Percentiles rank a stretch among this genome's conserved stretches.
Conservation (phyloP, 2,329 filamentous ascomycete genomes). For the Cladosporium sp. region DNA sequence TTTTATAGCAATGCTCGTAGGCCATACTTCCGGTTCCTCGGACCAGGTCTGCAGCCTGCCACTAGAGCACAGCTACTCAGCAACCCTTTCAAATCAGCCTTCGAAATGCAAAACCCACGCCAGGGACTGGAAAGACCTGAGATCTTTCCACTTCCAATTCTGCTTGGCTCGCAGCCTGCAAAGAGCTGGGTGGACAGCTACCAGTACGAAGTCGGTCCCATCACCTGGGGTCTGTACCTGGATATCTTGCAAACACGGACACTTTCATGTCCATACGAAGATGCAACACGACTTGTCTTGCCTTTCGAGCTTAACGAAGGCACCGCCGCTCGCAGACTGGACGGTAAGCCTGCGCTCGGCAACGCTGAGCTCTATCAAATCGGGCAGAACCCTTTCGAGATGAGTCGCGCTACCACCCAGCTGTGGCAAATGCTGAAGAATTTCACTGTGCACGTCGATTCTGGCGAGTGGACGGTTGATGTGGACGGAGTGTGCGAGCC, state of each 20-base stretch:
- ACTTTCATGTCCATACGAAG: neutral
- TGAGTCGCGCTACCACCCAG: neutral
- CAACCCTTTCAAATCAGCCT: neutral
- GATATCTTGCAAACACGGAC: neutral
- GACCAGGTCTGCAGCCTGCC: neutral
- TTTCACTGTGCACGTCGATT: conserved; percentile 15
- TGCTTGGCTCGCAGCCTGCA: neutral
- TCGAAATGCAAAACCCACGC: neutral
- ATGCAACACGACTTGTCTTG: neutral
- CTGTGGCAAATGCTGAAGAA: neutral
- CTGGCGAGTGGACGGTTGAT: conserved; percentile 23
- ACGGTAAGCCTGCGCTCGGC: neutral
- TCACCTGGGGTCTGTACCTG: neutral
- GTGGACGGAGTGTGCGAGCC: neutral
- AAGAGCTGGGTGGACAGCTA: neutral
- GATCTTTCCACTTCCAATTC: neutral
- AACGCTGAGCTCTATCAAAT: conserved; percentile 1
- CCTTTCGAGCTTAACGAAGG: neutral
- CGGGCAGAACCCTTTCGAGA: neutral
- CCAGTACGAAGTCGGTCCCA: neutral
- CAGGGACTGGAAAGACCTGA: neutral
- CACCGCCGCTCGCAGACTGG: neutral
- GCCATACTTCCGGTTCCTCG: neutral
- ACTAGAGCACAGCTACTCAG: neutral
- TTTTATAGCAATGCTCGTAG: neutral